A percentile compares a stretch with the other conserved stretches of the same genome.
phyloP scores from a whole-genome alignment of 1,284 basidiomycete genomes.

The Ganoderma lingzhi region DNA sequence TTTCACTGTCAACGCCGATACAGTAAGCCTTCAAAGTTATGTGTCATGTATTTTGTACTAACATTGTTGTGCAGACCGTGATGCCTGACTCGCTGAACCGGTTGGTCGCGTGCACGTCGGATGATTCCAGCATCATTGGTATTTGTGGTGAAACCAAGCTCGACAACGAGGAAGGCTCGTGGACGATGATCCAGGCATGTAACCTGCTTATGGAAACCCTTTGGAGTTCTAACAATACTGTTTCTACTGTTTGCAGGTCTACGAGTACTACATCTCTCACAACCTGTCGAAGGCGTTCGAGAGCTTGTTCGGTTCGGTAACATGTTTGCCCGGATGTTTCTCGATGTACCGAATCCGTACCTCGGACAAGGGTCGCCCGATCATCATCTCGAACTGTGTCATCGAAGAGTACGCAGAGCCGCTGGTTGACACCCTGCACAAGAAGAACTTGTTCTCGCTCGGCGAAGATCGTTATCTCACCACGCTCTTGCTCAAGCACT shows the following conservation, averaged over 20 bases:
- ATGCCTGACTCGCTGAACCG: conserved; percentile 91
- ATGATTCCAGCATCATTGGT: conserved; percentile 94
- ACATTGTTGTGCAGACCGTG: conserved; percentile 63
- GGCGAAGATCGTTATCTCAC: conserved; percentile 99
- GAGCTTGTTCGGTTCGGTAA: conserved; percentile 94
- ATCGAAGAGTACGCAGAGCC: conserved; percentile 97
- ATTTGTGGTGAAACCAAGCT: conserved; percentile 97
- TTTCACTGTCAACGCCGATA: conserved; percentile 97
- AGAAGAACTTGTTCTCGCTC: conserved; percentile 96
- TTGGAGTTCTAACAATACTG: neutral
- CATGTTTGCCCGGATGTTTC: conserved; percentile 98
- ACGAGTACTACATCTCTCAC: conserved; percentile 99
- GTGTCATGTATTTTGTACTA: conserved; percentile 13
- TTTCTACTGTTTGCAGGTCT: conserved; percentile 62
- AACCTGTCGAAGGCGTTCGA: conserved; percentile 98
- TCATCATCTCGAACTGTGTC: conserved; percentile 96
- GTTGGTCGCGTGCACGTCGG: conserved; percentile 85
- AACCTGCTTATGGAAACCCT: neutral
- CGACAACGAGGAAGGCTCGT: conserved; percentile 92
- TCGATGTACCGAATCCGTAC: conserved; percentile 96
- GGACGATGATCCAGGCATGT: conserved; percentile 94
- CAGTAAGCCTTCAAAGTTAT: conserved; percentile 58
- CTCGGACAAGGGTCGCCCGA: conserved; percentile 94
- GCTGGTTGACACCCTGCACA: conserved; percentile 90
- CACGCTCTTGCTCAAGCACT: conserved; percentile 95